Evolutionary conservation across 2,329 filamentous ascomycete genomes (phyloP).

Genomic region (Hypoxylon sp.): DNA sequence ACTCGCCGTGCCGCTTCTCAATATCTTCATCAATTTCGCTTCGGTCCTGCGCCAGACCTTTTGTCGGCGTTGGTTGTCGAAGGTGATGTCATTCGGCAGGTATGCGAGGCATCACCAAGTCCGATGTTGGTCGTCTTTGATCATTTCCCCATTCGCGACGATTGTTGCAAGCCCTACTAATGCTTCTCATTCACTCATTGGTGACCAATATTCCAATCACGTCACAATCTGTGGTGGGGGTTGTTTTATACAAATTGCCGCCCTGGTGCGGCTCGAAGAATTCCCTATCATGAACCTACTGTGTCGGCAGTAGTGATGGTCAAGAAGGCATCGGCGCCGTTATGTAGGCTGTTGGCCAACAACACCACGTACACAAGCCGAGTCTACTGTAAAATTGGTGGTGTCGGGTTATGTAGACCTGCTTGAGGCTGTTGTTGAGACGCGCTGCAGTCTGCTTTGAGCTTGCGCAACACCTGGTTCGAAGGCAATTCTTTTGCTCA

Average conservation of each 20-base stretch:
- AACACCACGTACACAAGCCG: no score
- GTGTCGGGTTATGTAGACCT: slow-evolving; percentile 8
- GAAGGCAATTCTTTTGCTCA: slow-evolving; percentile 66
- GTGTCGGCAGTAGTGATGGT: no score
- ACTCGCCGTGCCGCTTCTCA: slow-evolving; percentile 4
- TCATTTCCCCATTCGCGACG: not conserved
- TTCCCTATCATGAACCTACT: not conserved
- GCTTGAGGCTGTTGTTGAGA: slow-evolving; percentile 17
- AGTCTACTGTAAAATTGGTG: no score
- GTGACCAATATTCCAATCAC: not conserved
- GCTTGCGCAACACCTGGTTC: slow-evolving; percentile 61
- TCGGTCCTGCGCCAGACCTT: slow-evolving; percentile 10
- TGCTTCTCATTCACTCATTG: not conserved
- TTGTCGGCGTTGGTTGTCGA: slow-evolving; percentile 7
- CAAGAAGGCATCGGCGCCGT: no score
- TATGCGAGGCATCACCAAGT: slow-evolving; percentile 15
- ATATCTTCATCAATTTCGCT: slow-evolving; percentile 5
- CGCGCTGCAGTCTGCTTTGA: slow-evolving; percentile 57
- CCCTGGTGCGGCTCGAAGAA: not conserved
- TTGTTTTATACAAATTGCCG: not conserved
- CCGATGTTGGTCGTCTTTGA: not conserved
- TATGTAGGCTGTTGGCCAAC: no score
- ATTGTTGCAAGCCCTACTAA: not conserved
- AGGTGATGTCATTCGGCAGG: slow-evolving; percentile 16
- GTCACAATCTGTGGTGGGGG: not conserved